Conservation (phyloP, 495 filamentous ascomycete species). For the Aspergillus cristatus region DNA sequence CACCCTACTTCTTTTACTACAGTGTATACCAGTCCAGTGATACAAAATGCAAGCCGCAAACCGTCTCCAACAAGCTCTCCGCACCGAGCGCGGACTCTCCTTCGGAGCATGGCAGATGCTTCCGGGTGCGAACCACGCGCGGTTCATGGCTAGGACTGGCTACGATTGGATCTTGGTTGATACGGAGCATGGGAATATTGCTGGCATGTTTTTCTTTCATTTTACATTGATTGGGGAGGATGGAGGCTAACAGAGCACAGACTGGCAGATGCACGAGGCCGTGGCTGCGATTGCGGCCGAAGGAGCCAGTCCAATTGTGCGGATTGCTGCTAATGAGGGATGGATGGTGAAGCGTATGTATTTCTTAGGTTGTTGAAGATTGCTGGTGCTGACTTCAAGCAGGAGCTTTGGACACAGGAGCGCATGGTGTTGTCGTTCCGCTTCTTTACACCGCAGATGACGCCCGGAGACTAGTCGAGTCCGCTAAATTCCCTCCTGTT, state of each 20-base stretch:
- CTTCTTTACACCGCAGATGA: constrained; percentile 57
- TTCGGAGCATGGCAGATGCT: constrained; percentile 71
- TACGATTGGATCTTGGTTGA: constrained; percentile 72
- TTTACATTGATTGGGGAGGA: too few species aligned
- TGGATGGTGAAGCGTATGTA: constrained; percentile 64
- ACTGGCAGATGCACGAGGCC: constrained; percentile 73
- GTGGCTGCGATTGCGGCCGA: constrained; percentile 60
- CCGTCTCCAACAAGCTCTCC: constrained; percentile 49
- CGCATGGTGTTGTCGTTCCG: constrained; percentile 47
- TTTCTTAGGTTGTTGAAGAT: constrained; percentile 8
- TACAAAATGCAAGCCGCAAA: constrained; percentile 55
- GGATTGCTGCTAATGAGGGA: constrained; percentile 53
- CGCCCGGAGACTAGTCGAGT: constrained; percentile 49
- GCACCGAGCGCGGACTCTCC: constrained; percentile 42
- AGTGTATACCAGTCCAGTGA: too few species aligned
- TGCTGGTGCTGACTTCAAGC: constrained; percentile 35
- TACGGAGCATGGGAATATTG: constrained; percentile 71
- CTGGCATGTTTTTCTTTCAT: constrained; percentile 37
- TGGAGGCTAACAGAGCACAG: constrained; percentile 18
- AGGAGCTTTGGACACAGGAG: constrained; percentile 59
- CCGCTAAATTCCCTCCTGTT: constrained; percentile 33
- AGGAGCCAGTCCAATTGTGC: constrained; percentile 58
- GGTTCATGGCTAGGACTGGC: constrained; percentile 55
- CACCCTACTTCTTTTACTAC: too few species aligned
- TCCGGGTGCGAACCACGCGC: constrained; percentile 62